These are phyloP conservation scores for Neotropicomus parvogracilis DNA, from an alignment of 1,284 basidiomycete genomes.

Conservation along the genomic window DNA sequence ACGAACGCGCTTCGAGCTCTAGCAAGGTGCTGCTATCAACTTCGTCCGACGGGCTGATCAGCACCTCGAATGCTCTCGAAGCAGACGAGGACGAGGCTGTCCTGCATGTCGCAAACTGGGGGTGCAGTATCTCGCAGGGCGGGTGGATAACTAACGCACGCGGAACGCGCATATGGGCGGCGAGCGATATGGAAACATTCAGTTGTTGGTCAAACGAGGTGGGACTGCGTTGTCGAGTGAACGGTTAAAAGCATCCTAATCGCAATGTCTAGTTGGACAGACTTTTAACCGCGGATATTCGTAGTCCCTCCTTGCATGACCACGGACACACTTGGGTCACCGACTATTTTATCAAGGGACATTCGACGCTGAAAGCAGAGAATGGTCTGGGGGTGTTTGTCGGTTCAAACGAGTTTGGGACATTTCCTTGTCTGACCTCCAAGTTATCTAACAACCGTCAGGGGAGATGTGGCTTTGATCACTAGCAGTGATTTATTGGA, in stretches of 20 bases:
- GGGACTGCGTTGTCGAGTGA: conserved; percentile 12
- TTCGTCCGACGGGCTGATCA: conserved; percentile 70
- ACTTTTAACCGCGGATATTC: conserved; percentile 48
- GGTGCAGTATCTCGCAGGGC: conserved; percentile 68
- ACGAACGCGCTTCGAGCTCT: conserved; percentile 23
- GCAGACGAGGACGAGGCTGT: conserved; percentile 74
- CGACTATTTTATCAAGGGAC: conserved; percentile 56
- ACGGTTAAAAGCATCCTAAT: background rate
- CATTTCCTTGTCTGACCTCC: background rate
- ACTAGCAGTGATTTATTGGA: conserved; percentile 40
- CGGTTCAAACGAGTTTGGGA: conserved; percentile 59
- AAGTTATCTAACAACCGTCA: conserved; percentile 25
- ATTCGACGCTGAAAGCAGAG: conserved; percentile 26
- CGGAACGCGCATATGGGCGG: conserved; percentile 56
- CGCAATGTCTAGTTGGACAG: conserved; percentile 45
- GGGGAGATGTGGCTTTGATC: conserved; percentile 57
- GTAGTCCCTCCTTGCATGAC: conserved; percentile 48
- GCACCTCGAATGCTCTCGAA: conserved; percentile 62
- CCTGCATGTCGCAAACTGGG: conserved; percentile 68
- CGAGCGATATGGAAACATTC: conserved; percentile 83
- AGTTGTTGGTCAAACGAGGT: conserved; percentile 73
- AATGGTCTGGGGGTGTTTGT: conserved; percentile 45
- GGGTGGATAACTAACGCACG: conserved; percentile 53
- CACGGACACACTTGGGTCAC: conserved; percentile 53
- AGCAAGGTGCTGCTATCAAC: conserved; percentile 55